These are phyloP conservation scores for Malassezia globosa DNA, from an alignment of 1,284 basidiomycete species.

Conservation along the genomic window DNA sequence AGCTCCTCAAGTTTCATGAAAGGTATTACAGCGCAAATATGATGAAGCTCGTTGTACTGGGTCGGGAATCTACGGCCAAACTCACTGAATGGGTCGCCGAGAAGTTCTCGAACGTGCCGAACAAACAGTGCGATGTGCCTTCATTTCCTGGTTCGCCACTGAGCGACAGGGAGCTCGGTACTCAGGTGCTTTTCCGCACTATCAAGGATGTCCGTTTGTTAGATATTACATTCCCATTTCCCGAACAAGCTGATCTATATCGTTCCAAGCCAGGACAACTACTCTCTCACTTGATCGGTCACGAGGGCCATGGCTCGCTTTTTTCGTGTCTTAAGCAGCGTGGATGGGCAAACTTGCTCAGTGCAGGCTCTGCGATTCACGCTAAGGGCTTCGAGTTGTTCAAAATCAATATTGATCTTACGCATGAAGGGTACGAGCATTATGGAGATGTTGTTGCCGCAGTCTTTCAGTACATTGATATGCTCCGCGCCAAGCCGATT, in stretches of 20 bases:
- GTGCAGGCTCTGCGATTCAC: constrained; percentile 60
- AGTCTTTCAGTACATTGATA: constrained; percentile 75
- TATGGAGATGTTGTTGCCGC: constrained; percentile 64
- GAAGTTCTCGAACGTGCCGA: constrained; percentile 66
- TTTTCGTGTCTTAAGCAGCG: constrained; percentile 81
- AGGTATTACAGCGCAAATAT: constrained; percentile 84
- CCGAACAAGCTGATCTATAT: constrained; percentile 64
- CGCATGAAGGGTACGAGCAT: constrained; percentile 75
- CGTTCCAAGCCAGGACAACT: constrained; percentile 67
- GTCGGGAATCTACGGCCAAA: constrained; percentile 75
- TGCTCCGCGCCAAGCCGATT: constrained; percentile 63
- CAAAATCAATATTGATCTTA: constrained; percentile 70
- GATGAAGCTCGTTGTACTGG: constrained; percentile 82
- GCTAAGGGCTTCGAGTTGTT: constrained; percentile 76
- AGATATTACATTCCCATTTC: constrained; percentile 66
- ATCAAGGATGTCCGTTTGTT: constrained; percentile 79
- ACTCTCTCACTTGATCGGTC: constrained; percentile 77
- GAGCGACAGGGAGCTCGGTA: constrained; percentile 52
- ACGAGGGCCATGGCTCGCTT: constrained; percentile 89
- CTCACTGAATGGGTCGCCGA: constrained; percentile 61
- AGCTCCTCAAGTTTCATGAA: constrained; percentile 90
- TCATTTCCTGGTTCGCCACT: constrained; percentile 65
- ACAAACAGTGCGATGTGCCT: constrained; percentile 57
- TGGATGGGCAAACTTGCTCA: constrained; percentile 77
- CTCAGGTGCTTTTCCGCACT: constrained; percentile 73